phyloP scores from a whole-genome alignment of 306 rosid species.

The Coriaria nepalensis region DNA sequence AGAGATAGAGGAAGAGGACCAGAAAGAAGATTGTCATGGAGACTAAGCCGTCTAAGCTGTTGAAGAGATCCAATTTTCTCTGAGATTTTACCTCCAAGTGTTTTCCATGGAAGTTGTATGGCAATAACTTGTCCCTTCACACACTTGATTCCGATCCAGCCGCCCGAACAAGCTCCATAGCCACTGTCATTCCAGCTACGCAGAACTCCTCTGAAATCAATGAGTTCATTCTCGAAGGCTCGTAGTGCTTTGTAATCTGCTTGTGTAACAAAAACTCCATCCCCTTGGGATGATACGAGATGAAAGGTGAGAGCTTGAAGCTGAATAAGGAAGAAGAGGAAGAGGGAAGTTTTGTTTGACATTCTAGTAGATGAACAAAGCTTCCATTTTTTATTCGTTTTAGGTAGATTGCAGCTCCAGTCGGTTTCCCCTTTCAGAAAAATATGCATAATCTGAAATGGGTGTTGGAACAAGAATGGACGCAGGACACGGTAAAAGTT shows the following conservation, averaged over 20 bases:
- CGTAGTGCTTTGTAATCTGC: constrained; percentile 51
- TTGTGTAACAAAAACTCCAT: constrained; percentile 45
- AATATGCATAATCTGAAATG: constrained; percentile 17
- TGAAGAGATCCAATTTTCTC: constrained; percentile 70
- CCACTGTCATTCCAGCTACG: constrained; percentile 83
- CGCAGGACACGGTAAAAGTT: not conserved
- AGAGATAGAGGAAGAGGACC: constrained; percentile 59
- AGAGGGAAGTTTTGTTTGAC: constrained; percentile 5
- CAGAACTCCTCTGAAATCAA: constrained; percentile 48
- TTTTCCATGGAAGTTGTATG: constrained; percentile 90
- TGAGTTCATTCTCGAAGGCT: constrained; percentile 49
- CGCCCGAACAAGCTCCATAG: constrained; percentile 69
- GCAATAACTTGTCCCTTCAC: constrained; percentile 76
- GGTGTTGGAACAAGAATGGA: not conserved
- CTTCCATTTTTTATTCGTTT: constrained; percentile 6
- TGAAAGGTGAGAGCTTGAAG: constrained; percentile 11
- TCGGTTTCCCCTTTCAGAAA: not conserved
- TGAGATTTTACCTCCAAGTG: constrained; percentile 63
- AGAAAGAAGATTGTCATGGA: constrained; percentile 54
- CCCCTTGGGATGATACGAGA: constrained; percentile 42
- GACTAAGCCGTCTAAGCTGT: constrained; percentile 61
- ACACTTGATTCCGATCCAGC: constrained; percentile 90
- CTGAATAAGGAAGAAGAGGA: constrained; percentile 23
- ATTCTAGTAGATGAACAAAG: not conserved
- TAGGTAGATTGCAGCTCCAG: constrained; percentile 2